Evolutionary conservation across 1,284 basidiomycete genomes (phyloP).

Genomic region (Ustanciosporium gigantosporum): DNA sequence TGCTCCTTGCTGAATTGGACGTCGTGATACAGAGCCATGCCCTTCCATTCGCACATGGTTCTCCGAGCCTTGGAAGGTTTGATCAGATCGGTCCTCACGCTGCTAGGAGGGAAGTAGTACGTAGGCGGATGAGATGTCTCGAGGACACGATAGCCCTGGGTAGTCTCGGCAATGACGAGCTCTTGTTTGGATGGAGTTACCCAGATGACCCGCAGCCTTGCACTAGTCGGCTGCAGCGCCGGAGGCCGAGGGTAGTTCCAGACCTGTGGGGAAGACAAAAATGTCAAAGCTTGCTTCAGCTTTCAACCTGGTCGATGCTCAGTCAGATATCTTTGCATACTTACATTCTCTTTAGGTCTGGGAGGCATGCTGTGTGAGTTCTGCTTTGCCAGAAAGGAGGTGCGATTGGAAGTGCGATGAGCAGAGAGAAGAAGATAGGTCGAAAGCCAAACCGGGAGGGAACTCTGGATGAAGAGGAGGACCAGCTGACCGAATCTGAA

Average conservation of each 20-base stretch:
- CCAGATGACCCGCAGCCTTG: constrained; percentile 53
- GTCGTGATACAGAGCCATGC: constrained; percentile 52
- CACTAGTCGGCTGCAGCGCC: constrained; percentile 40
- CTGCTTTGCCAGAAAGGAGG: too few relatives aligned
- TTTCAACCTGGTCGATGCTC: background rate
- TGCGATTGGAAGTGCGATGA: too few relatives aligned
- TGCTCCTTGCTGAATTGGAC: constrained; percentile 36
- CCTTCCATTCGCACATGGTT: constrained; percentile 60
- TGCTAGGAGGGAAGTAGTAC: constrained; percentile 51
- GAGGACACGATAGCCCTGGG: constrained; percentile 51
- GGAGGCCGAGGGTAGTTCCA: constrained; percentile 59
- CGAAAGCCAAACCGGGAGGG: too few relatives aligned
- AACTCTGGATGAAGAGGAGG: too few relatives aligned
- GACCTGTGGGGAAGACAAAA: constrained; percentile 11
- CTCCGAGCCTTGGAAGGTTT: constrained; percentile 40
- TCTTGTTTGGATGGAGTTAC: constrained; percentile 41
- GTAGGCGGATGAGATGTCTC: constrained; percentile 58
- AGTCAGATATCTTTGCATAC: background rate
- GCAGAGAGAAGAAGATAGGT: background rate
- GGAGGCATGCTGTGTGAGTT: constrained; percentile 18
- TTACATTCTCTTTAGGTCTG: constrained; percentile 41
- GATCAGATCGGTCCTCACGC: constrained; percentile 39
- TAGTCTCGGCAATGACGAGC: constrained; percentile 52
- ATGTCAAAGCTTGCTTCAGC: background rate
- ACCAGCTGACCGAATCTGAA: too few relatives aligned